A percentile compares a stretch with the other conserved stretches of the same genome.
Conservation (phyloP, 768 basidiomycete genomes). For the Megacollybia marginata region DNA sequence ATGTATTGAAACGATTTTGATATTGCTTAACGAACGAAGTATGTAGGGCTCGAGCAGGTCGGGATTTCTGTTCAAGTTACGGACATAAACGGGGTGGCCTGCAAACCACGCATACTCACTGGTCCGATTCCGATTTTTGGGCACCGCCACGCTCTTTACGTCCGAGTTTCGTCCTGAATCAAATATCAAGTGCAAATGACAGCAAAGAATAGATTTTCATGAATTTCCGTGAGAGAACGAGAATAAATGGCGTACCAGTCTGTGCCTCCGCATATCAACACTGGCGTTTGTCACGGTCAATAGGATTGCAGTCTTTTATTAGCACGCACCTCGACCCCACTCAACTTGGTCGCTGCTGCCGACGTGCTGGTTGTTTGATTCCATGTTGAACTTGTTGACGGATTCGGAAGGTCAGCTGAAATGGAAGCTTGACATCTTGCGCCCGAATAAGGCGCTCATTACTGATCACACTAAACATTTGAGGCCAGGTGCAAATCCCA, state of each 20-base stretch:
- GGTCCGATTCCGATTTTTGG: slow-evolving; percentile 30
- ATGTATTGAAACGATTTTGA: slow-evolving; percentile 66
- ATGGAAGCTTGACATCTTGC: no score
- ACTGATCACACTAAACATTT: no score
- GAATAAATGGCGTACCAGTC: slow-evolving; percentile 57
- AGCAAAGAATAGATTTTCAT: neutral
- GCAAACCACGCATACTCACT: slow-evolving; percentile 25
- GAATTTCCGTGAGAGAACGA: no score
- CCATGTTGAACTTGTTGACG: no score
- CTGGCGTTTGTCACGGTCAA: slow-evolving; percentile 28
- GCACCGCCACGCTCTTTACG: slow-evolving; percentile 61
- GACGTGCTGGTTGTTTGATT: no score
- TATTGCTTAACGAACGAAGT: slow-evolving; percentile 79
- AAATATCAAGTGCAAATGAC: slow-evolving; percentile 4
- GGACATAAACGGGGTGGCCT: neutral
- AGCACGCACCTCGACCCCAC: slow-evolving; percentile 6
- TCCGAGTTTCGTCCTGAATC: slow-evolving; percentile 64
- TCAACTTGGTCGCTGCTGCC: neutral
- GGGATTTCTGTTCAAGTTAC: slow-evolving; percentile 37
- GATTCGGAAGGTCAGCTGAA: no score
- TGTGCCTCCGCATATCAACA: slow-evolving; percentile 80
- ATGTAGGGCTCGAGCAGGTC: slow-evolving; percentile 88
- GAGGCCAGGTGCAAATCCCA: no score
- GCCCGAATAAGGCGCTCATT: no score
- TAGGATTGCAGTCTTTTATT: slow-evolving; percentile 11